These are phyloP conservation scores for Trichodelitschia bisporula DNA, from an alignment of 495 filamentous ascomycete genomes.

Conservation along the genomic window DNA sequence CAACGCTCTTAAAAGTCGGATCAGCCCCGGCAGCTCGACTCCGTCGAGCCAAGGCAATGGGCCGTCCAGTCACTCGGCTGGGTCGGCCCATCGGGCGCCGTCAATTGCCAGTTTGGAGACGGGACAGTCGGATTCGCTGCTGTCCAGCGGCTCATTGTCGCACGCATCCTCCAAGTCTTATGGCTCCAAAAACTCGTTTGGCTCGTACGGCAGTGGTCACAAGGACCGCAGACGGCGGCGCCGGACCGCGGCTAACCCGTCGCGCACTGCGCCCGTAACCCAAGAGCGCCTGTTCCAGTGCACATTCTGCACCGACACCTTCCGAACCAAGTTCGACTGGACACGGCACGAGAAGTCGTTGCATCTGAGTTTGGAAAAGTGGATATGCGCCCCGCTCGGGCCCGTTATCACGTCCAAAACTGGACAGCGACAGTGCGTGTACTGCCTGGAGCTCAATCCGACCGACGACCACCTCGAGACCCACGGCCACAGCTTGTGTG, in stretches of 20 bases:
- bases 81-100: conserved; percentile 36
- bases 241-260: conserved; percentile 8
- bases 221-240: conserved; percentile 51
- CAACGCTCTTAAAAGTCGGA: conserved; percentile 37
- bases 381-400: conserved; percentile 52
- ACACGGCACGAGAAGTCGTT: conserved; percentile 60
- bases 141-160: conserved; percentile 3
- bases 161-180: conserved; percentile 30
- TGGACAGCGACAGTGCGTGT: conserved; percentile 32
- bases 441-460: conserved; percentile 36
- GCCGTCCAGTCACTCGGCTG: conserved; percentile 24
- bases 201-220: conserved; percentile 33
- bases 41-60: conserved; percentile 9
- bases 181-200: conserved; percentile 19
- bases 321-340: conserved; percentile 72
- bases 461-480: conserved; percentile 34
- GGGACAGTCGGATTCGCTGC: conserved; percentile 5
- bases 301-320: conserved; percentile 63
- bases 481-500: conserved; percentile 48
- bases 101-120: conserved; percentile 52
- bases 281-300: conserved; percentile 51
- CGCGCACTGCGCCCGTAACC: no score
- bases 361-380: conserved; percentile 52
- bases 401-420: conserved; percentile 20
- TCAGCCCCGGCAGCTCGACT: conserved; percentile 4